A percentile compares a stretch with the other conserved stretches of the same genome.
phyloP scores from a whole-genome alignment of 805 yeast genomes.

The Debaryomyces hansenii region DNA sequence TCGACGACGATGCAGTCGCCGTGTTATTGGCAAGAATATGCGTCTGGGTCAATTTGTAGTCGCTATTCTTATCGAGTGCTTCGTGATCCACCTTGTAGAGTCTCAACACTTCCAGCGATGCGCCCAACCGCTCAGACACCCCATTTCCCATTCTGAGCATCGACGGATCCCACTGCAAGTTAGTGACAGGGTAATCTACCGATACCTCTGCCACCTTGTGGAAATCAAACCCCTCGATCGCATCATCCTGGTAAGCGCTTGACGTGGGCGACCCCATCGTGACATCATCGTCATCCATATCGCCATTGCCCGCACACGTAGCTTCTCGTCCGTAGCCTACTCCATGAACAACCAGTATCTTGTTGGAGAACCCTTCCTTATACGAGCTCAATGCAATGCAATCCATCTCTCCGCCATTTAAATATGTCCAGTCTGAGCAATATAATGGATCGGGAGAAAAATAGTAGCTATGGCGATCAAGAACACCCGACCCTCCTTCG shows the following conservation, averaged over 20 bases:
- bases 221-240: constrained; percentile 40
- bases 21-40: constrained; percentile 41
- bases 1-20: constrained; percentile 16
- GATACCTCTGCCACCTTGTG: constrained; percentile 49
- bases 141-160: constrained; percentile 25
- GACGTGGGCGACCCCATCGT: constrained; percentile 7
- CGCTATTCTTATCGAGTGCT: constrained; percentile 39
- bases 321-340: constrained; percentile 24
- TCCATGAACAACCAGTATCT: constrained; percentile 50
- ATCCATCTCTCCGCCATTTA: constrained; percentile 33
- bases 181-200: constrained; percentile 69
- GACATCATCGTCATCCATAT: constrained; percentile 10
- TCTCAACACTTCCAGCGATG: constrained; percentile 71
- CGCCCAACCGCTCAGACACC: constrained; percentile 51
- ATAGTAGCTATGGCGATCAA: constrained; percentile 5
- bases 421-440: constrained; percentile 33
- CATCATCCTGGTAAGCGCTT: constrained; percentile 8
- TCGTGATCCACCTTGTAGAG: constrained; percentile 57
- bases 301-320: constrained; percentile 15
- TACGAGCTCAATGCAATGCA: constrained; percentile 71
- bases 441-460: constrained; percentile 8
- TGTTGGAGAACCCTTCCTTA: constrained; percentile 74
- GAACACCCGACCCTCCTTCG: background rate
- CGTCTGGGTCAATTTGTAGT: constrained; percentile 37
- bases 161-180: constrained; percentile 72